These are phyloP conservation scores for Juncus inflexus DNA, from an alignment of 176 grass and related monocot species.

Conservation along the genomic window DNA sequence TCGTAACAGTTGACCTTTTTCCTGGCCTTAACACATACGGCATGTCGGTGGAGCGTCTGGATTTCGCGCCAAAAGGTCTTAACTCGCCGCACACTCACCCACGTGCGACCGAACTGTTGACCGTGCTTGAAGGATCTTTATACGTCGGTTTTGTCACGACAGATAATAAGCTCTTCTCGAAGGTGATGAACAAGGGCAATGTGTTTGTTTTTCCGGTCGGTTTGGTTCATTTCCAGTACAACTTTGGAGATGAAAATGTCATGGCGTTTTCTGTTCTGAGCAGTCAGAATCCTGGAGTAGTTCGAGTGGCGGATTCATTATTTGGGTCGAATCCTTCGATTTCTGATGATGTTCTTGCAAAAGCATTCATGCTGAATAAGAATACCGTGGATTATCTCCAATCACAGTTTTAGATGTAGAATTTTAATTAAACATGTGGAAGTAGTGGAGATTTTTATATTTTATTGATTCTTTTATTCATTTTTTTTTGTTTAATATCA, in stretches of 20 bases:
- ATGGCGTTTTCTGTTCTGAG: slow-evolving; percentile 29
- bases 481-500: background rate
- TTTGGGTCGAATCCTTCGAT: slow-evolving; percentile 30
- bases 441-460: too few species aligned
- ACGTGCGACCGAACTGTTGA: slow-evolving; percentile 30
- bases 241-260: slow-evolving; percentile 8
- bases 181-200: slow-evolving; percentile 28
- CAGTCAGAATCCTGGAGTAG: slow-evolving; percentile 37
- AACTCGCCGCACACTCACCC: slow-evolving; percentile 43
- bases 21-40: slow-evolving; percentile 34
- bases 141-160: slow-evolving; percentile 39
- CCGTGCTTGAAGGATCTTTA: slow-evolving; percentile 33
- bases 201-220: slow-evolving; percentile 39
- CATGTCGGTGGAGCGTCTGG: slow-evolving; percentile 24
- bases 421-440: background rate
- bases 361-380: slow-evolving; percentile 41
- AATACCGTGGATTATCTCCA: slow-evolving; percentile 28
- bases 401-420: slow-evolving; percentile 16
- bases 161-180: slow-evolving; percentile 29
- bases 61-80: slow-evolving; percentile 31
- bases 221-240: slow-evolving; percentile 37
- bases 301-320: slow-evolving; percentile 24
- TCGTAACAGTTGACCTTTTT: slow-evolving; percentile 24
- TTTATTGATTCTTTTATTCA: too few species aligned
- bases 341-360: slow-evolving; percentile 38